Evolutionary conservation across 2,329 filamentous ascomycete genomes (phyloP).

Genomic region (Ophiosphaerella korrae): DNA sequence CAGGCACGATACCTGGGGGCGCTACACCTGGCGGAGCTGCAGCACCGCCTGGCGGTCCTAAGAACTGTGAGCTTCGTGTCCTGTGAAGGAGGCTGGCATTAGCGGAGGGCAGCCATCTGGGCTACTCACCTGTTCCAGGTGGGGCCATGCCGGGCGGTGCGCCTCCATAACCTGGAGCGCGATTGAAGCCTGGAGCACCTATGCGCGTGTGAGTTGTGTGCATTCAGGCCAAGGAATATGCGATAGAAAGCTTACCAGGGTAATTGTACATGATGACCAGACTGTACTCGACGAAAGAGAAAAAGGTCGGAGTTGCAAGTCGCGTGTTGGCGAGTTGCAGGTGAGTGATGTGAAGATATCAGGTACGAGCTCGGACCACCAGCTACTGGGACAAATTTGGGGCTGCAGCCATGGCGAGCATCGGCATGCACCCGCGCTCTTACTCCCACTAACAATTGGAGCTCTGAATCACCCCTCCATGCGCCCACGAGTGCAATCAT

Average conservation of each 20-base stretch:
- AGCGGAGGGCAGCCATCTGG: not conserved
- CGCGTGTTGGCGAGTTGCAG: no score
- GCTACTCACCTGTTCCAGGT: conserved; percentile 76
- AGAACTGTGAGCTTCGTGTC: conserved; percentile 1
- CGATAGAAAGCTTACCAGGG: conserved; percentile 27
- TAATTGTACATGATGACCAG: conserved; percentile 43
- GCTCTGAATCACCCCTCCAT: no score
- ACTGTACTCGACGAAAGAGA: no score
- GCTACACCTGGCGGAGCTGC: conserved; percentile 73
- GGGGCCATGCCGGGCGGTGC: conserved; percentile 78
- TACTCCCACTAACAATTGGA: no score
- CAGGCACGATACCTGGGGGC: conserved; percentile 79
- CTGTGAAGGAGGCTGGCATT: no score
- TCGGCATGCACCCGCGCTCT: no score
- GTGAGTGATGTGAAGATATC: not conserved
- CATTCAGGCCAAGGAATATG: not conserved
- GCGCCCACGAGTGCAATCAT: not conserved
- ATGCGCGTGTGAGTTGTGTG: conserved; percentile 22
- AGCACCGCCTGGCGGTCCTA: conserved; percentile 18
- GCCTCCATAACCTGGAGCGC: conserved; percentile 73
- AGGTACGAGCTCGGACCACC: conserved; percentile 13
- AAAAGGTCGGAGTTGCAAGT: no score
- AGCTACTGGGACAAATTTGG: conserved; percentile 31
- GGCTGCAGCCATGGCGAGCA: conserved; percentile 11
- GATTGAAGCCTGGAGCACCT: conserved; percentile 68